Conservation (phyloP, 257 asterid genomes). For the Fraxinus excelsior region DNA sequence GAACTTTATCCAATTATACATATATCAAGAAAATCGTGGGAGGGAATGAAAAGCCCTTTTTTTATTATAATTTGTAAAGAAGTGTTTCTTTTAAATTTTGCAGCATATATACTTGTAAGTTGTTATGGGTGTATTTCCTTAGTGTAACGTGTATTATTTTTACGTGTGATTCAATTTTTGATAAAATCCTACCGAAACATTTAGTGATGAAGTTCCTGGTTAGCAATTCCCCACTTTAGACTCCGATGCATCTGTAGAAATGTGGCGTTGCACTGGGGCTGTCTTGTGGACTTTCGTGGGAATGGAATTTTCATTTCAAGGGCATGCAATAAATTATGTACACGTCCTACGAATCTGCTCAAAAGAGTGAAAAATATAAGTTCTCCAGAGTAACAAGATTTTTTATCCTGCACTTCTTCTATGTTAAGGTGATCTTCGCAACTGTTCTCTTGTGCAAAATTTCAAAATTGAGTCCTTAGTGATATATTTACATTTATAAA, state of each 20-base stretch:
- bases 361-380: too few species aligned
- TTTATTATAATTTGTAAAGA: neutral
- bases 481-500: neutral
- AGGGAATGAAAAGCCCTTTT: neutral
- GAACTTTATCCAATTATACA: neutral
- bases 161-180: neutral
- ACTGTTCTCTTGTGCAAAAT: neutral
- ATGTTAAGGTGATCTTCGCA: neutral
- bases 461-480: neutral
- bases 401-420: too few species aligned
- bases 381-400: too few species aligned
- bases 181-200: neutral
- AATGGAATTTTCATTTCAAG: neutral
- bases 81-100: neutral
- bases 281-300: neutral
- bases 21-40: neutral
- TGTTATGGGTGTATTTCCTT: neutral
- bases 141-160: neutral
- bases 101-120: neutral
- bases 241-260: neutral
- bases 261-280: neutral
- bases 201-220: neutral
- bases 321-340: neutral
- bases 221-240: neutral
- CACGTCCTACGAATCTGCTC: too few species aligned